Conservation (phyloP, 768 basidiomycete genomes). For the Leccinellum rugosiceps region DNA sequence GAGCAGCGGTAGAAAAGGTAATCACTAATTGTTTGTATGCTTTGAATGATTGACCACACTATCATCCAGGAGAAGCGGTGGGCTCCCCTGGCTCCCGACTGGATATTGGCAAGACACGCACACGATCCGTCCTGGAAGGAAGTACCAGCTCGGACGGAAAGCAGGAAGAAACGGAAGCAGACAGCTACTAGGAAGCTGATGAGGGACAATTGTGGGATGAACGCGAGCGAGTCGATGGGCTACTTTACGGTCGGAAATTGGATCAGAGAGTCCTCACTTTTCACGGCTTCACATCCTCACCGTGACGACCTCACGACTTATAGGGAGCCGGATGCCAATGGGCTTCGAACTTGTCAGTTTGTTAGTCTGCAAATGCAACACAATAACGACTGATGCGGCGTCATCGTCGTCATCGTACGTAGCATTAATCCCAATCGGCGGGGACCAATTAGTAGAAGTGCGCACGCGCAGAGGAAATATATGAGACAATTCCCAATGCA, state of each 20-base stretch:
- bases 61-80: conserved; percentile 14
- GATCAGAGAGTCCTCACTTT: conserved; percentile 3
- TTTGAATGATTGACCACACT: conserved; percentile 1
- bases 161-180: conserved; percentile 16
- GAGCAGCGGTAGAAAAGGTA: conserved; percentile 16
- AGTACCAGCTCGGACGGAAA: background rate
- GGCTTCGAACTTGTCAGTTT: too few species aligned
- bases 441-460: too few species aligned
- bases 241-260: conserved; percentile 15
- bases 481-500: too few species aligned
- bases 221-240: conserved; percentile 11
- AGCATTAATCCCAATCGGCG: too few species aligned
- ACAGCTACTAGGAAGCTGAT: conserved; percentile 5
- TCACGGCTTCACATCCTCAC: too few species aligned
- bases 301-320: too few species aligned
- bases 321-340: too few species aligned
- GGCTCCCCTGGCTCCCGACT: conserved; percentile 21
- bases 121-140: conserved; percentile 20
- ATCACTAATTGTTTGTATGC: background rate
- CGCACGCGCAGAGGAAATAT: too few species aligned
- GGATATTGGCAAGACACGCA: conserved; percentile 19
- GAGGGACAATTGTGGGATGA: conserved; percentile 9
- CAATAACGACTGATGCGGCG: too few species aligned
- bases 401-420: too few species aligned
- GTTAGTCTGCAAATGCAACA: too few species aligned